Base-by-base conservation (phyloP, 352 stramenopile genomes). In the Elongisporangium senticosum region DNA sequence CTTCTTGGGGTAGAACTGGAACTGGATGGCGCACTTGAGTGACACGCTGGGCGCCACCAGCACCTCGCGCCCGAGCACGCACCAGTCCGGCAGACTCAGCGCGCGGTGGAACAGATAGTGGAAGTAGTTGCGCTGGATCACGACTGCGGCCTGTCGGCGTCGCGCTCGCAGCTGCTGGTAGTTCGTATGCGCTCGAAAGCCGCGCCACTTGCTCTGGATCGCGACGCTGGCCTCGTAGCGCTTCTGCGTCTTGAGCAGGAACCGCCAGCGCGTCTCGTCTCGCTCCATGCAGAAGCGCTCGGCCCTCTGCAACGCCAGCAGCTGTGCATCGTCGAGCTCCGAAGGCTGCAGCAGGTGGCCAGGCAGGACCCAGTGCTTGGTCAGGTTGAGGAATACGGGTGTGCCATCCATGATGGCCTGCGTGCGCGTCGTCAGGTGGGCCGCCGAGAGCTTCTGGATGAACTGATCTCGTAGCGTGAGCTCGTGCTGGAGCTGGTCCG, bases 71-170 rank as follows among this genome's bases (percentile, higher is more conserved):
- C 81, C 79, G 19, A 75, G 39, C 17, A 83, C 65, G 59, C 81
- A 93, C 84, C 81, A 91, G 11, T 56, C 47, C 0, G 81, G 84
- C 13, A 91, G 51, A 10, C 67, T 68, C 7, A 79, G 70, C 0
- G 81, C 81, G 2, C 83, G 77, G 22, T 75, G 62, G 53, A 83
- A 91, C n/a, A 93, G 62, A 37, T 87, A 89, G 7, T 69, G 63
- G 37, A 89, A 81, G 63, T 90, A 93, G 52, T 81, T 83, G 51
- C 77, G 74, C 53, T 93, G 83, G 54, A 93, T 85, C 7, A 80
- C 26, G 11, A 48, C 59, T n/a, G 76, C 79, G 4, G 83, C 81
- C 6, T 59, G 56, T 39, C 63, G 55, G 0, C 79, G 72, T 7
- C 53, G 61, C 10, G 53, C 56, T 22, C 65, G 69, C n/a, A 85